Conservation (phyloP, 345 rosid genomes). For the Arabis alpina region DNA sequence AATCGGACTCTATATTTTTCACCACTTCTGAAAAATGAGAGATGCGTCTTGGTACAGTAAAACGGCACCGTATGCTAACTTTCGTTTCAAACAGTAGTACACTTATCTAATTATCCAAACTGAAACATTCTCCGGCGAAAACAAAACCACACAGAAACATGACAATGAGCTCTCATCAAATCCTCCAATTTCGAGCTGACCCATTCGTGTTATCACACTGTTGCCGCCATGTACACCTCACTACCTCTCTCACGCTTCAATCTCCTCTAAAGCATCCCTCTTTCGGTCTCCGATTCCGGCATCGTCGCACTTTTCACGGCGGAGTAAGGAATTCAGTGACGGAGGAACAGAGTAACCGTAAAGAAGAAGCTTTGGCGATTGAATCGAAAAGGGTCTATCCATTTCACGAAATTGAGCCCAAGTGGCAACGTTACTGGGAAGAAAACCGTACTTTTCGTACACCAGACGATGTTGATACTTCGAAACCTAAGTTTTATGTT, state of each 20-base stretch:
- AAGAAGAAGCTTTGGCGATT: conserved; percentile 30
- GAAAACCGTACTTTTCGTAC: conserved; percentile 74
- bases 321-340: conserved; percentile 29
- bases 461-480: conserved; percentile 78
- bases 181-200: conserved; percentile 37
- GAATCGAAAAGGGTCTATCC: conserved; percentile 73
- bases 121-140: conserved; percentile 23
- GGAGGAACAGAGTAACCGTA: conserved; percentile 17
- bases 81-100: background rate
- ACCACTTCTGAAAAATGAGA: too few relatives aligned
- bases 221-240: conserved; percentile 16
- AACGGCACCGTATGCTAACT: conserved; percentile 1
- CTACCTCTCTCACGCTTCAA: conserved; percentile 25
- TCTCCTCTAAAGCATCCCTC: conserved; percentile 38
- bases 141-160: conserved; percentile 6
- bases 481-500: conserved; percentile 90
- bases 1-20: too few relatives aligned
- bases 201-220: conserved; percentile 39
- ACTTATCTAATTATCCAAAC: conserved; percentile 39
- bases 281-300: conserved; percentile 18
- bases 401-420: conserved; percentile 86
- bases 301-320: conserved; percentile 27
- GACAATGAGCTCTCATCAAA: conserved; percentile 45
- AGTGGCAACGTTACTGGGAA: conserved; percentile 93
- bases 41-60: too few relatives aligned